Evolutionary conservation across 2,329 filamentous ascomycete genomes (phyloP), one percentile per base, ranked within the genome.

Genomic region (Ustulina deusta): DNA sequence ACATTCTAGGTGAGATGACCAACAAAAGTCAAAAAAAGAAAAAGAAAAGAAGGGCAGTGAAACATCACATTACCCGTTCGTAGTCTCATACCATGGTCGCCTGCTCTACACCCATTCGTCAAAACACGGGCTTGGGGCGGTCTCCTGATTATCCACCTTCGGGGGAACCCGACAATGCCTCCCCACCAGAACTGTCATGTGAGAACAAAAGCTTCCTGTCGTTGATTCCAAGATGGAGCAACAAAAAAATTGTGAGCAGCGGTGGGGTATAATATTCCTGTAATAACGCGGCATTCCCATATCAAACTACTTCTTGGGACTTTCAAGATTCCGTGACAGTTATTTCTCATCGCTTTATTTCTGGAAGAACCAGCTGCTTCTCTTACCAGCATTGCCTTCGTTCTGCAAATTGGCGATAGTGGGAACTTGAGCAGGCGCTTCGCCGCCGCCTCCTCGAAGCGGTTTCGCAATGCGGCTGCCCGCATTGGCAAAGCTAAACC

Each of bases 331-430:
- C 29, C 54, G 22, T 20, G 29, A 27, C 40, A 49, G 27, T 20
- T 13, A 51, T 61, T 36, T 7, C 34, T 48, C 55, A 40, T 65
- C 57, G 49, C 55, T 59, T 67, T 75, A 78, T 65, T 90, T 89
- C 80, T 90, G 89, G 80, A 91, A 92, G 82, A 92, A 92, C 90
- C 90, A 92, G 79, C 89, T 92, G 75, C 86, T 89, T 75, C 90
- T 85, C 86, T 92, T 93, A 81, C 82, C 86, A 73, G 79, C 78
- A 74, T 74, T 78, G 72, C 81, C 81, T 78, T 90, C 87, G 74
- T 84, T 88, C 80, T 90, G 85, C 78, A 90, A 81, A 74, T 81
- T 86, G 71, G 85, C 82, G 72, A 91, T 85, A 32, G 86, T 83
- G 10, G 88, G 88, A 70, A 86, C 86, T 55, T 81, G 76, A 10